Evolutionary conservation across 2,329 filamentous ascomycete genomes (phyloP), one percentile per base, ranked within the genome.

Genomic region (Neonectria sp.): DNA sequence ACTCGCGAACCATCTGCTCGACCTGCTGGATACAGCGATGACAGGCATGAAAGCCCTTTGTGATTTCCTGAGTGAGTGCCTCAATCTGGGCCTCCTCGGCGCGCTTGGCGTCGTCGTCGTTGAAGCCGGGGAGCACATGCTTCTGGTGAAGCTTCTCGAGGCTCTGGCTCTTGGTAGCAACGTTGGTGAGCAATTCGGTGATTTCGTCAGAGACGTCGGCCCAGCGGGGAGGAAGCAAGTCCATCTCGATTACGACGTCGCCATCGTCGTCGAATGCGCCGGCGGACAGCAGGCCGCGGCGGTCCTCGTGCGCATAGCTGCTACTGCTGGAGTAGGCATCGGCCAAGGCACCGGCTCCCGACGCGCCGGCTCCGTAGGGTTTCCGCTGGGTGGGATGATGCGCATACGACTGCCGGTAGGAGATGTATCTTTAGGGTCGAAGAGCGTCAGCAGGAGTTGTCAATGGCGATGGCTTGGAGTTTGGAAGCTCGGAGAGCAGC

Each of bases 231-330:
- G 96, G 96, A 21, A 99, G 87, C 45, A 97, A 85, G 81, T 98
- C 95, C 96, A 99, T 98, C 85, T 99, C 96, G 76, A 99, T 98
- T 64, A 99, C 91, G 24, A 94, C 93, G 82, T 98, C 95, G 78
- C 95, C 95, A 82, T 97, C 94, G 80, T 97, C 93, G 68, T 89
- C 90, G 79, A 93, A 95, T 74, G 92, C 91, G 76, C 89, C 90
- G 62, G 90, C 87, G 69, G 95, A 93, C 79, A 99, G 93, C 76
- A 99, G 92, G 46, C 95, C 95, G 72, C 94, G 93, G 63, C 86
- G 84, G 76, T 89, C 86, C 68, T 89, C 88, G 58, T 80, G 80
- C 63, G 81, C 78, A 76, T 78, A 78, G 74, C 77, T 82, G 63
- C 78, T 82, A 62, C 79, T 76, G 72, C 85, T 88, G 79, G 88